Percentiles rank a stretch among this genome's conserved stretches.
phyloP scores from a whole-genome alignment of 2,329 filamentous ascomycete species.

The Hyphodiscus sp. region DNA sequence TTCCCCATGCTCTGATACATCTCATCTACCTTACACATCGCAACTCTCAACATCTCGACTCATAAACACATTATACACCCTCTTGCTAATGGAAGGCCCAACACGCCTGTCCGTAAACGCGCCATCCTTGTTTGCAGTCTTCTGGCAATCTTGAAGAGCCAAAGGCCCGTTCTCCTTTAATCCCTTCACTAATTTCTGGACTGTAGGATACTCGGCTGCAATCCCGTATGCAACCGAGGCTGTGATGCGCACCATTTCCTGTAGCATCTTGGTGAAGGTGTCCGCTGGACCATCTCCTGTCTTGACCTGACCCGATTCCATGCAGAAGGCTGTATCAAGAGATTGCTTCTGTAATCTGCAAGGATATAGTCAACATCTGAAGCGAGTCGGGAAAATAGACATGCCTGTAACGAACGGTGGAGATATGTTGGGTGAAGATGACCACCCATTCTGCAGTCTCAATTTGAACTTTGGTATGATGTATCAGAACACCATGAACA shows the following conservation, averaged over 20 bases:
- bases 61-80: slow-evolving; percentile 55
- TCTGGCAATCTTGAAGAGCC: slow-evolving; percentile 55
- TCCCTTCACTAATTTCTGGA: slow-evolving; percentile 50
- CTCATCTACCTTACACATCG: slow-evolving; percentile 12
- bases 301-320: slow-evolving; percentile 71
- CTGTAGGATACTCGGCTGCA: slow-evolving; percentile 50
- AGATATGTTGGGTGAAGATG: slow-evolving; percentile 72
- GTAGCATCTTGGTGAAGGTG: slow-evolving; percentile 68
- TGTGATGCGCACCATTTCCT: slow-evolving; percentile 67
- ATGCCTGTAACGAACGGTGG: slow-evolving; percentile 64
- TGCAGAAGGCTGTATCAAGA: slow-evolving; percentile 61
- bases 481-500: slow-evolving; percentile 57
- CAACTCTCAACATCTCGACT: slow-evolving; percentile 39
- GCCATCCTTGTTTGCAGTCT: slow-evolving; percentile 51
- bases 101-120: slow-evolving; percentile 46
- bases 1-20: too few species aligned
- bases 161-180: slow-evolving; percentile 52
- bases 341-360: slow-evolving; percentile 37
- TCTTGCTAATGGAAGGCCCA: slow-evolving; percentile 51
- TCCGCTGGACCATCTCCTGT: slow-evolving; percentile 59
- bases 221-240: slow-evolving; percentile 67
- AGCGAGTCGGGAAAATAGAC: slow-evolving; percentile 1
- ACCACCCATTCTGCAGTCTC: slow-evolving; percentile 70
- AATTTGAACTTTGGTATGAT: slow-evolving; percentile 54
- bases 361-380: neutral